These are phyloP conservation scores for Neonectria magnoliae DNA, from an alignment of 2,329 filamentous ascomycete species.

Conservation along the genomic window DNA sequence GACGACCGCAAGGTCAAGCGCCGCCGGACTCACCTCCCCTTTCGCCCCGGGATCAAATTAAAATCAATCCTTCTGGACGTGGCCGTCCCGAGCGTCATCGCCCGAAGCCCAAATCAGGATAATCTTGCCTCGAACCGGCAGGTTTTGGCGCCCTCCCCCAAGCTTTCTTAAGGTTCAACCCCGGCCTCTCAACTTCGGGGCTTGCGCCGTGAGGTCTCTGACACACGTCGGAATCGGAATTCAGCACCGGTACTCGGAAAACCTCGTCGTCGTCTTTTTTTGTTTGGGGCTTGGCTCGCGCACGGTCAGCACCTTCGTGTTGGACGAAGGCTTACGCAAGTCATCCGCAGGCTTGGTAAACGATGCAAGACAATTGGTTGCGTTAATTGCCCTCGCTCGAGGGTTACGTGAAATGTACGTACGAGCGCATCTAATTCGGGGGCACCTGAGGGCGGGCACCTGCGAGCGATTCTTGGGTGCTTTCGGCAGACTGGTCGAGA, in stretches of 20 bases:
- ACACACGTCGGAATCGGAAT: neutral
- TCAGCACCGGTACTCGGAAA: neutral
- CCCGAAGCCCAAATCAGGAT: neutral
- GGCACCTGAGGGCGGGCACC: neutral
- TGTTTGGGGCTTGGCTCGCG: neutral
- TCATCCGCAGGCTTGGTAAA: neutral
- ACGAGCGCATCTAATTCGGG: neutral
- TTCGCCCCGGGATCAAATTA: neutral
- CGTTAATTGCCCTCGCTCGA: neutral
- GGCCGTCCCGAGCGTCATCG: neutral
- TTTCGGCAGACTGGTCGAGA: constrained; percentile 1
- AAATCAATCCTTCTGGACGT: neutral
- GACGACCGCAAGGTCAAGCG: neutral
- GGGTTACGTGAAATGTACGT: constrained; percentile 1
- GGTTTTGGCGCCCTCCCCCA: constrained; percentile 3
- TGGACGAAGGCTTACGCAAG: constrained; percentile 5
- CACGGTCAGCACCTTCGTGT: neutral
- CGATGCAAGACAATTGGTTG: constrained; percentile 8
- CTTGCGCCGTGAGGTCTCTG: neutral
- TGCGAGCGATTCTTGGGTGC: neutral
- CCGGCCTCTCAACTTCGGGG: constrained; percentile 23
- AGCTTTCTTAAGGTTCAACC: constrained; percentile 7
- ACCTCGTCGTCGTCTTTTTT: neutral
- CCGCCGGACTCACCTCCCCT: constrained; percentile 6
- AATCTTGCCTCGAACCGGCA: constrained; percentile 2